Conservation (phyloP, 2,329 filamentous ascomycete genomes). For the Fusarium sambucinum region DNA sequence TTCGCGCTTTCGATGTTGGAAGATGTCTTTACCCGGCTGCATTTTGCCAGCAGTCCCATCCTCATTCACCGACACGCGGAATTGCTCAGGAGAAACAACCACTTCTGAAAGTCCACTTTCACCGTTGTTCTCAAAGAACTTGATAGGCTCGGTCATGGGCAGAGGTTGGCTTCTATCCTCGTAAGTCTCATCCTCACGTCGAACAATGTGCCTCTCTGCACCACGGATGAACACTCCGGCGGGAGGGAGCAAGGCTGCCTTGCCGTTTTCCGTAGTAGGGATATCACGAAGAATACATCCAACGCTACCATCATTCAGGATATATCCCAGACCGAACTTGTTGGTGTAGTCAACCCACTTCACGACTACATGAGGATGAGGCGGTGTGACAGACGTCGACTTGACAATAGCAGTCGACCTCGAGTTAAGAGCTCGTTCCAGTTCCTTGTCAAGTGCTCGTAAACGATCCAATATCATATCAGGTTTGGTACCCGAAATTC, state of each 20-base stretch:
- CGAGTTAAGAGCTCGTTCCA: constrained; percentile 73
- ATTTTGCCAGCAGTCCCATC: constrained; percentile 72
- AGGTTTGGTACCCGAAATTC: constrained; percentile 66
- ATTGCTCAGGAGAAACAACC: constrained; percentile 73
- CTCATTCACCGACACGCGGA: constrained; percentile 66
- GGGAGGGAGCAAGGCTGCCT: constrained; percentile 69
- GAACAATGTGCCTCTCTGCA: constrained; percentile 77
- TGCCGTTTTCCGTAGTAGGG: constrained; percentile 63
- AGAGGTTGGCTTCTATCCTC: constrained; percentile 70
- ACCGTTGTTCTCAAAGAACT: constrained; percentile 80
- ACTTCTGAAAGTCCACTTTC: constrained; percentile 72
- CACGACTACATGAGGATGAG: constrained; percentile 73
- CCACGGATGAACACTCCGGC: constrained; percentile 78
- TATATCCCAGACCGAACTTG: constrained; percentile 87
- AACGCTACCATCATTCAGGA: constrained; percentile 83
- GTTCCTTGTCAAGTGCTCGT: constrained; percentile 67
- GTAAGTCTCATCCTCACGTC: constrained; percentile 68
- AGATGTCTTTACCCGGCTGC: constrained; percentile 71
- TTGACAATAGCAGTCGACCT: constrained; percentile 72
- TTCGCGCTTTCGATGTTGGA: constrained; percentile 74
- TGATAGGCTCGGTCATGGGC: constrained; percentile 72
- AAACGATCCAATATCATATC: constrained; percentile 69
- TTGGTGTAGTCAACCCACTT: constrained; percentile 94
- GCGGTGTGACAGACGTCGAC: constrained; percentile 64
- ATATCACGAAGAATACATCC: constrained; percentile 75